These are phyloP conservation scores for Cordyceps tenuipes DNA, from an alignment of 2,329 filamentous ascomycete species.

Conservation along the genomic window DNA sequence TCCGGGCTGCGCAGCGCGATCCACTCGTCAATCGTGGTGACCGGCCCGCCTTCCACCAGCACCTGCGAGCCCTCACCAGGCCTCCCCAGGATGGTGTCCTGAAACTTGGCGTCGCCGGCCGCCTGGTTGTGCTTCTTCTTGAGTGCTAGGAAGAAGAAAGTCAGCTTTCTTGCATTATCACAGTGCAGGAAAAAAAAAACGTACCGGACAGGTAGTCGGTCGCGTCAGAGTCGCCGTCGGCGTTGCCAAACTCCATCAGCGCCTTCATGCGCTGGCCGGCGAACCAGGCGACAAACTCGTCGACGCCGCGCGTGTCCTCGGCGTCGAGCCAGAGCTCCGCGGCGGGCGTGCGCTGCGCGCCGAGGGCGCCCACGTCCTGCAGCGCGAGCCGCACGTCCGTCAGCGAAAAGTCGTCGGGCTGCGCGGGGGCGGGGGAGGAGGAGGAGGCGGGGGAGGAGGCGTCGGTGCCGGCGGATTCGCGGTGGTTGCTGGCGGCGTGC, in stretches of 20 bases:
- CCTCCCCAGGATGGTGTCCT: conserved; percentile 74
- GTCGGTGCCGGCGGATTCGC: too few species aligned
- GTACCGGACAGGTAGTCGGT: conserved; percentile 63
- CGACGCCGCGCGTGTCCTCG: conserved; percentile 72
- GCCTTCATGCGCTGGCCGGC: conserved; percentile 65
- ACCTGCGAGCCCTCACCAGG: conserved; percentile 62
- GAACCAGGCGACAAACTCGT: conserved; percentile 74
- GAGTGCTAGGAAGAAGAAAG: conserved; percentile 44
- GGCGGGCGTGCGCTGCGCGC: conserved; percentile 56
- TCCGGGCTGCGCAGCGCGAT: conserved; percentile 22
- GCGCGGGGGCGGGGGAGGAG: conserved; percentile 21
- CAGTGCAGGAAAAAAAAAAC: too few species aligned
- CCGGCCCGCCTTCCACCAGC: conserved; percentile 64
- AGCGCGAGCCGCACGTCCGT: conserved; percentile 81
- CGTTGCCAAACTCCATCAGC: conserved; percentile 70
- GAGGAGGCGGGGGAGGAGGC: too few species aligned
- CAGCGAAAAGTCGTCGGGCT: conserved; percentile 40
- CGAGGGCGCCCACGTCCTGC: conserved; percentile 68
- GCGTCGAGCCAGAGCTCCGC: conserved; percentile 60
- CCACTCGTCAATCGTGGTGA: conserved; percentile 30
- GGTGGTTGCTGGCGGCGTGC: conserved; percentile 60
- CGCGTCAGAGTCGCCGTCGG: conserved; percentile 55
- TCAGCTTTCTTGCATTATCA: neutral
- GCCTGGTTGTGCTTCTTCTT: conserved; percentile 92
- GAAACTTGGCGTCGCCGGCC: conserved; percentile 77